Evolutionary conservation across 352 stramenopile genomes (phyloP), one percentile per base, ranked within the genome.

Genomic region (Phytophthora litchii): DNA sequence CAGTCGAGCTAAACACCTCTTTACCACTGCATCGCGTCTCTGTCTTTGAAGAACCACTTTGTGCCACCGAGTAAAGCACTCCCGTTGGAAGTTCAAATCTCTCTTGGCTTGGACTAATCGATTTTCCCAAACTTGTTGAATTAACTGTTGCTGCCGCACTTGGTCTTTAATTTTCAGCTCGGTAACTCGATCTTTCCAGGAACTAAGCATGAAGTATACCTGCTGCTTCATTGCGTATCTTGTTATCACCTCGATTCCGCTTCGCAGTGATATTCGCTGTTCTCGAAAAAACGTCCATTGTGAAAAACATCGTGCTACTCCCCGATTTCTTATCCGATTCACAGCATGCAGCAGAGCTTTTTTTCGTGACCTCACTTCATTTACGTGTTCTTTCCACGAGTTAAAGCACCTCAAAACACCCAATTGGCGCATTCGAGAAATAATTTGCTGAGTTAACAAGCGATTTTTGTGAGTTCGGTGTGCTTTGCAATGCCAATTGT

Each of bases 341-440:
- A 87, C 36, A 4, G 67, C 69, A 4, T 62, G 54, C 16, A 63
- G 31, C 6, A 77, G 43, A 42, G 64, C 68, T n/a, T n/a, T 37
- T 5, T 69, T 60, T 8, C 54, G 61, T 12, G 59, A 25, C 16
- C 67, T 73, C n/a, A 42, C 25, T 3, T 42, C 13, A 0, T 32
- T 34, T 0, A 46, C 23, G 17, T 46, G 52, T 23, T 68, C 45
- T 50, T 74, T 82, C 81, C 81, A 91, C 16, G 72, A 79, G 41
- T 75, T 70, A n/a, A 89, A 77, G 19, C 77, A 88, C 8, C 60
- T 72, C 0, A 75, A 40, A 23, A 72, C 75, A 3, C 27, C 27
- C 16, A 85, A 31, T 13, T 80, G 66, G 11, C 56, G 64, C 70
- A 87, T 76, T 12, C 67, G 51, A 19, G 58, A 37, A 11, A 72